Evolutionary conservation across 441 rosid genomes (phyloP).

Genomic region (Syzygium malaccense): DNA sequence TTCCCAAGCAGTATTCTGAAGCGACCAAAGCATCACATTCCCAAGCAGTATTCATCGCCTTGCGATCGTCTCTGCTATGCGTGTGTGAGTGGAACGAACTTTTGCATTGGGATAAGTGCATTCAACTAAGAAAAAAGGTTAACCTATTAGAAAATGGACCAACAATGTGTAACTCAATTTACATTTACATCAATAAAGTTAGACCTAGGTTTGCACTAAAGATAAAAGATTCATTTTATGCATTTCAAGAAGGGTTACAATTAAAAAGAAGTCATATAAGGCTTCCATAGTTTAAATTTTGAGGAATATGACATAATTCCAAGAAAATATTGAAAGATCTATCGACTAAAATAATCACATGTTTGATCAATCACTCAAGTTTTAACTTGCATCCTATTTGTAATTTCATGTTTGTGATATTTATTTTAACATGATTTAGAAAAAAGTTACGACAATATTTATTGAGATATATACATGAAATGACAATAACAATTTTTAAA

Average conservation of each 20-base stretch:
- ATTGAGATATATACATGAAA: neutral
- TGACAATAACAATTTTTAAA: neutral
- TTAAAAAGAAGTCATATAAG: neutral
- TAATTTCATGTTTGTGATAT: neutral
- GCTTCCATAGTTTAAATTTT: neutral
- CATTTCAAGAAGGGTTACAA: neutral
- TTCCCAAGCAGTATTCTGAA: too few species aligned
- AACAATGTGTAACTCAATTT: neutral
- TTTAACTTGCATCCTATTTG: neutral
- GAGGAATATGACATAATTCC: neutral
- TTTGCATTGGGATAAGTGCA: too few species aligned
- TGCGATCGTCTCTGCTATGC: too few species aligned
- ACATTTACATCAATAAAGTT: too few species aligned
- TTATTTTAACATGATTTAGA: neutral
- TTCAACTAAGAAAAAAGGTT: too few species aligned
- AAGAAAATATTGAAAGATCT: neutral
- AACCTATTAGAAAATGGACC: neutral
- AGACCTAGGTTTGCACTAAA: neutral
- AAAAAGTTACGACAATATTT: neutral
- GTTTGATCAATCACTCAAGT: neutral
- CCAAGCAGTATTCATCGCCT: too few species aligned
- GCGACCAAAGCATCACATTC: too few species aligned
- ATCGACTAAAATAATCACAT: neutral
- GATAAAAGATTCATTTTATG: neutral
- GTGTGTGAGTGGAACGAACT: too few species aligned